A percentile compares a stretch with the other conserved stretches of the same genome.
Evolutionary conservation across 192 early-diverging fungal genomes (phyloP).

Genomic region (Backusella parvicylindrica): DNA sequence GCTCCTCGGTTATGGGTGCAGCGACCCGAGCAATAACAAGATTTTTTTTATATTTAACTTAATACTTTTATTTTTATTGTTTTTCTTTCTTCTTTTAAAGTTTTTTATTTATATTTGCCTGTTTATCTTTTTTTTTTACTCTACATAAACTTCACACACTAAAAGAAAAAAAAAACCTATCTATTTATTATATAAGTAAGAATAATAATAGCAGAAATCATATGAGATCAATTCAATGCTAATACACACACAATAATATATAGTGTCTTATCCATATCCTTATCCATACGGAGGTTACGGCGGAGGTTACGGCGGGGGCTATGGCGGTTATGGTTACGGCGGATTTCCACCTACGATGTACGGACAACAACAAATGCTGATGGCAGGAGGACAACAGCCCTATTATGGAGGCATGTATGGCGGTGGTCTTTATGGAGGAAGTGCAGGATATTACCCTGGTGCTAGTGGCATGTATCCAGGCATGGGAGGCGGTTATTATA

Average conservation of each 20-base stretch:
- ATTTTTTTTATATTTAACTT: not conserved
- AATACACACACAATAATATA: not conserved
- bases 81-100: not conserved
- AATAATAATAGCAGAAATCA: not conserved
- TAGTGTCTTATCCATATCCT: not conserved
- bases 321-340: not conserved
- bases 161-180: not conserved
- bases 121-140: not conserved
- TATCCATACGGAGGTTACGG: not conserved
- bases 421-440: not conserved
- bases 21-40: not conserved
- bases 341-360: not conserved
- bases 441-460: conserved; percentile 1
- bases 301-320: not conserved
- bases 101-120: not conserved
- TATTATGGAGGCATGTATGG: not conserved
- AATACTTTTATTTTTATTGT: not conserved
- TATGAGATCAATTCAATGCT: not conserved
- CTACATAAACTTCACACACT: not conserved
- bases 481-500: not conserved
- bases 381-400: not conserved
- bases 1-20: not conserved
- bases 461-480: not conserved
- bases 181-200: not conserved
- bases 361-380: not conserved